These are phyloP conservation scores for Gossypium trilobum DNA, from an alignment of 441 rosid species.

Conservation along the genomic window DNA sequence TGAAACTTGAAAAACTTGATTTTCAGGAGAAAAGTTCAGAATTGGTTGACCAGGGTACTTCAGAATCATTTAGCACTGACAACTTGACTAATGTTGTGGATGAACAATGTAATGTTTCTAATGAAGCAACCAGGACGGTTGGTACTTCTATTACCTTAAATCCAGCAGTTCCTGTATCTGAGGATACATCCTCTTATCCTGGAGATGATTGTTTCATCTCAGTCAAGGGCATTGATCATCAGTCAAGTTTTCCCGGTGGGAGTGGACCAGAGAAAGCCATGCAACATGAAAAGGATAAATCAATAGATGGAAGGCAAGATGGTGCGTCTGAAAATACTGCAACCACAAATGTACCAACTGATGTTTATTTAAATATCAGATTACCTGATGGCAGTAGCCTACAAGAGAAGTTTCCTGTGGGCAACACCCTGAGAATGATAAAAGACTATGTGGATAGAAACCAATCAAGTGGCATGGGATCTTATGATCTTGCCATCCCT, in stretches of 20 bases:
- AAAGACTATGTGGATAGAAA: constrained; percentile 63
- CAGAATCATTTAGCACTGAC: constrained; percentile 22
- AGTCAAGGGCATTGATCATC: constrained; percentile 16
- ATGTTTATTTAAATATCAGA: constrained; percentile 61
- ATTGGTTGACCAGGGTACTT: constrained; percentile 19
- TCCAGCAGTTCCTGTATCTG: constrained; percentile 24
- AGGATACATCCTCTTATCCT: constrained; percentile 17
- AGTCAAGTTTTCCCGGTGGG: constrained; percentile 17
- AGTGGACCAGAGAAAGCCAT: constrained; percentile 15
- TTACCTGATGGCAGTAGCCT: constrained; percentile 57
- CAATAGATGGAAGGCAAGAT: constrained; percentile 15
- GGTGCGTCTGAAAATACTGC: constrained; percentile 13
- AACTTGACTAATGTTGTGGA: constrained; percentile 18
- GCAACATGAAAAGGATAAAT: constrained; percentile 22
- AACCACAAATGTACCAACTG: constrained; percentile 27
- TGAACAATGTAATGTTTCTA: constrained; percentile 20
- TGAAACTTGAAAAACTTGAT: not conserved
- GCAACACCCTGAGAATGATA: constrained; percentile 46
- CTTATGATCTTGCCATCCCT: constrained; percentile 70
- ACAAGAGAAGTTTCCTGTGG: constrained; percentile 57
- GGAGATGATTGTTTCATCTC: constrained; percentile 17
- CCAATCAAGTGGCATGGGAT: constrained; percentile 34
- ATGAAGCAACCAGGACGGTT: constrained; percentile 22
- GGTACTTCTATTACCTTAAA: constrained; percentile 20
- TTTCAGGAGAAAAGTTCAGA: constrained; percentile 21